Evolutionary conservation across 2,329 filamentous ascomycete genomes (phyloP).

Genomic region (Epichloe bromicola): DNA sequence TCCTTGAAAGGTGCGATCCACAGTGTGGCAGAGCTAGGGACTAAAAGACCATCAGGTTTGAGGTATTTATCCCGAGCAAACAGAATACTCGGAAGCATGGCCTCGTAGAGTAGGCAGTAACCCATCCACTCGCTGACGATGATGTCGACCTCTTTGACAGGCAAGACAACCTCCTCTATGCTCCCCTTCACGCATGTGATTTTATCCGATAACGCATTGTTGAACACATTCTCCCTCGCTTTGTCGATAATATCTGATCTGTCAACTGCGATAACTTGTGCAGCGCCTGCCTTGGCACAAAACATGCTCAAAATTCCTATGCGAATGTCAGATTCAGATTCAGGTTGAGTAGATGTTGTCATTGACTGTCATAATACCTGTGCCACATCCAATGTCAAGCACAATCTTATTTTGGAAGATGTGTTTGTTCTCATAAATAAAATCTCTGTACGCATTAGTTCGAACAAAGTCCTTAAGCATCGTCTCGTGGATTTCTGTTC

Average conservation of each 20-base stretch:
- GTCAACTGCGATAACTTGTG: conserved; percentile 79
- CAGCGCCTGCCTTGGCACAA: conserved; percentile 78
- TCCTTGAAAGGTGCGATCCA: conserved; percentile 73
- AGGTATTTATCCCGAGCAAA: conserved; percentile 82
- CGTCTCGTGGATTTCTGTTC: conserved; percentile 73
- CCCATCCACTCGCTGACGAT: conserved; percentile 99
- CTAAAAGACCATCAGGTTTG: conserved; percentile 64
- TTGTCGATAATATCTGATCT: conserved; percentile 84
- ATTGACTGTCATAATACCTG: conserved; percentile 27
- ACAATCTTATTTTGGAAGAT: conserved; percentile 78
- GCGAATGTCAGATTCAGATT: conserved; percentile 7
- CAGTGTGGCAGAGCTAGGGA: conserved; percentile 74
- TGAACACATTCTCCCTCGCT: conserved; percentile 70
- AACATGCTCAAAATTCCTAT: conserved; percentile 84
- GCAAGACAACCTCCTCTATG: conserved; percentile 74
- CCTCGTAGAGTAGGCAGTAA: conserved; percentile 84
- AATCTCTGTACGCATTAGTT: conserved; percentile 86
- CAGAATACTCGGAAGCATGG: conserved; percentile 88
- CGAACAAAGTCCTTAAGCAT: conserved; percentile 88
- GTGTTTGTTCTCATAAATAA: conserved; percentile 84
- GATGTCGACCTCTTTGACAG: conserved; percentile 73
- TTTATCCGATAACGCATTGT: conserved; percentile 59
- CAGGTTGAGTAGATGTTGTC: background rate
- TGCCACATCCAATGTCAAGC: conserved; percentile 81
- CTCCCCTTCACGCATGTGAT: conserved; percentile 76